Conservation (phyloP, 148 eudicot genomes). For the Dianthus caryophyllus region DNA sequence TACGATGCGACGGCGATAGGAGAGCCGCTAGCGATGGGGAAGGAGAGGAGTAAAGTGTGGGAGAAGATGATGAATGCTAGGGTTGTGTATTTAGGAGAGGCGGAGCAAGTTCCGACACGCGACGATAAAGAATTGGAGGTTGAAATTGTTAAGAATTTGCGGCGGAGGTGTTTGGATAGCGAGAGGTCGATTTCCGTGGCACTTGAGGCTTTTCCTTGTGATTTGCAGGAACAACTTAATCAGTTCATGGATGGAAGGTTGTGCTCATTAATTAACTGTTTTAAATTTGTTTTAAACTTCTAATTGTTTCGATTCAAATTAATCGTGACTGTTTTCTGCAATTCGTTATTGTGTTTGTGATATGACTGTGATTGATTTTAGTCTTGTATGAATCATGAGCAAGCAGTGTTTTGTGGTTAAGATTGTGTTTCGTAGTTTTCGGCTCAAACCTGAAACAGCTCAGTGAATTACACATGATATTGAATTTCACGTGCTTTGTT, state of each 20-base stretch:
- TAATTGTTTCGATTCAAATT: background rate
- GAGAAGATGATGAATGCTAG: conserved; percentile 88
- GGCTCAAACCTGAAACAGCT: too few species aligned
- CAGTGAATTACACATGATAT: too few species aligned
- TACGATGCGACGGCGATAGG: conserved; percentile 90
- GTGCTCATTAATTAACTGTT: background rate
- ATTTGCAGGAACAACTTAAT: conserved; percentile 67
- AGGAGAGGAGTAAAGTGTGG: conserved; percentile 81
- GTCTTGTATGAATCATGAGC: background rate
- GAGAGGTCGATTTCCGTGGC: conserved; percentile 58
- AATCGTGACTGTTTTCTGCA: background rate
- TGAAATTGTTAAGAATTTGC: conserved; percentile 70
- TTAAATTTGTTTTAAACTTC: too few species aligned
- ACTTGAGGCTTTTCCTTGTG: conserved; percentile 76
- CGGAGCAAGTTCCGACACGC: conserved; percentile 76
- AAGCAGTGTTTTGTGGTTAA: background rate
- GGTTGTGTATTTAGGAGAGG: conserved; percentile 88
- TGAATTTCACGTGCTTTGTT: too few species aligned
- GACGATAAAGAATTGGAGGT: conserved; percentile 82
- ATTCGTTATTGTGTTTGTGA: background rate
- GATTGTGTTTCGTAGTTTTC: too few species aligned
- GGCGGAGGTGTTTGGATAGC: conserved; percentile 56
- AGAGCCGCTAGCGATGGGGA: conserved; percentile 92
- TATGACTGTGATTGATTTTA: background rate
- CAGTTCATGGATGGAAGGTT: conserved; percentile 61